Evolutionary conservation across 2,329 filamentous ascomycete genomes (phyloP), one percentile per base, ranked within the genome.

Genomic region (Tympanopsis confertula): DNA sequence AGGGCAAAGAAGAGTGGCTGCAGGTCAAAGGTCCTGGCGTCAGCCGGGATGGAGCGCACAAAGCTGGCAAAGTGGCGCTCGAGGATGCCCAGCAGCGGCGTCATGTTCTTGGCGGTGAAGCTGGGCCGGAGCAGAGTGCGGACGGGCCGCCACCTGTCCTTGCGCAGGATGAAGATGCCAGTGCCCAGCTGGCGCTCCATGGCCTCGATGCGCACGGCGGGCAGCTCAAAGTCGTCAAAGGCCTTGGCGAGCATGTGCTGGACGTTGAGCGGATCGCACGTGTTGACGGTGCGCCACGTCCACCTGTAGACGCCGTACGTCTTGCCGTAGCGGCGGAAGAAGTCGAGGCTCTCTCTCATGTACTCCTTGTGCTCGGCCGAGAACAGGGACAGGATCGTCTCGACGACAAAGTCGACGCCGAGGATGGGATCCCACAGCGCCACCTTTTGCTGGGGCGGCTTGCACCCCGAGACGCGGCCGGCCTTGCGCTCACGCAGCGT

Each of bases 1-100:
- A 75, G 53, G 42, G 61, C 59, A 47, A 74, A 74, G 52, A 77
- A 75, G 3, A 73, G 52, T 3, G 61, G 57, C 29, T 70, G 65
- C 12, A 77, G 50, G 43, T 76, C 68, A 12, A 75, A 57, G 0
- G 55, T 60, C 1, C 55, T 52, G 43, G 69, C 58, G 45, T 69
- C 56, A 3, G 44, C 48, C 0, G 69, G 69, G 4, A 78, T 62
- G 7, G 7, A 10, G 22, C 22, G 7, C 7, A n/a, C 22, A 7
- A 26, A n/a, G 7, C n/a, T n/a, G n/a, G 7, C 22, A 26, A 26
- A 26, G 22, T 26, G 22, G 7, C 22, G 7, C 22, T 26, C 22
- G n/a, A 26, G 7, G 22, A 26, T 26, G 7, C 22, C 22, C 7
- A 26, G 7, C 22, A 26, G 22, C 7, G 22, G 22, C 22, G 22